A percentile compares a stretch with the other conserved stretches of the same genome.
Evolutionary conservation across 2,329 filamentous ascomycete genomes (phyloP).

Genomic region (Akanthomyces uredinophilus): DNA sequence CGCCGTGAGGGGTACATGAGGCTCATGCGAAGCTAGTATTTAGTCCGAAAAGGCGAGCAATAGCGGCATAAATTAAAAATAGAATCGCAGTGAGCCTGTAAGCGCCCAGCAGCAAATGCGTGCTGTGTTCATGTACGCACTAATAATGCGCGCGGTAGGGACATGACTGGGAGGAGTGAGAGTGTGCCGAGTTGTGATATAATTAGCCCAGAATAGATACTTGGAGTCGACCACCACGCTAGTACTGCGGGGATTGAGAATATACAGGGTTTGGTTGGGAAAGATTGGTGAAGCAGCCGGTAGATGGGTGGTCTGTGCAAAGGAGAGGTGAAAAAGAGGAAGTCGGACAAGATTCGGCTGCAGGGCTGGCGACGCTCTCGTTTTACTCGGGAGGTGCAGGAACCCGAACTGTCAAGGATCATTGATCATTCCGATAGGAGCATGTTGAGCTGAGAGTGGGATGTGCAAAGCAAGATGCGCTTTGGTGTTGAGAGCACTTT

Average conservation of each 20-base stretch:
- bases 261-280: background rate
- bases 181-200: background rate
- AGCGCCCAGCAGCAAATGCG: constrained; percentile 16
- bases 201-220: constrained; percentile 12
- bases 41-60: constrained; percentile 14
- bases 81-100: constrained; percentile 19
- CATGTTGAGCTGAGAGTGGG: background rate
- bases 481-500: background rate
- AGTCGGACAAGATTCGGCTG: background rate
- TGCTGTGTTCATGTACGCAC: background rate
- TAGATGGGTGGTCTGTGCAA: constrained; percentile 6
- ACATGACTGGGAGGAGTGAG: background rate
- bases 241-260: constrained; percentile 6
- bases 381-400: background rate
- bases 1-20: constrained; percentile 2
- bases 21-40: constrained; percentile 9
- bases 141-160: background rate
- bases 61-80: constrained; percentile 34
- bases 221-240: background rate
- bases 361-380: background rate
- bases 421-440: background rate
- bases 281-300: background rate
- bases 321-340: background rate
- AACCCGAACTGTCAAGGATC: background rate
- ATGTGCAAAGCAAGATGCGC: background rate